These are phyloP conservation scores for Colletotrichum navitas DNA, from an alignment of 2,329 filamentous ascomycete species.

Conservation along the genomic window DNA sequence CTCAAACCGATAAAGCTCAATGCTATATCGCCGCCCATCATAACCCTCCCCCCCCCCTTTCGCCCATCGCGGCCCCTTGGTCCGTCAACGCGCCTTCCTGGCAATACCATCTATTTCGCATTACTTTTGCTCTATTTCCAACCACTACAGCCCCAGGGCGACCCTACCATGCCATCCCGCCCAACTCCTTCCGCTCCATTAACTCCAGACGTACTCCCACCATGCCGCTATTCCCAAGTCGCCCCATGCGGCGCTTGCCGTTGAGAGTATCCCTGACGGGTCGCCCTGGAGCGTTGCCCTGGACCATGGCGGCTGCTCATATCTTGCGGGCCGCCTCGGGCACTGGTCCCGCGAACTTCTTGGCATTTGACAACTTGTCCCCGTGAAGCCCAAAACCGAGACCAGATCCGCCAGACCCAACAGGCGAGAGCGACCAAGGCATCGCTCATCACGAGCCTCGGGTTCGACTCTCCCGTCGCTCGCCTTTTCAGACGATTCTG, in stretches of 20 bases:
- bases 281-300: constrained; percentile 15
- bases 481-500: constrained; percentile 10
- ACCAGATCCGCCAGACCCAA: neutral
- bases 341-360: constrained; percentile 2
- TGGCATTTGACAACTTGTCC: constrained; percentile 12
- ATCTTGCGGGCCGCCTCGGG: neutral
- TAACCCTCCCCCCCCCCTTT: neutral
- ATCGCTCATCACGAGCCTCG: neutral
- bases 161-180: neutral
- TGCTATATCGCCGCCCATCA: constrained; percentile 34
- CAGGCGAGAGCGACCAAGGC: no score
- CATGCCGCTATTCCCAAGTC: constrained; percentile 16
- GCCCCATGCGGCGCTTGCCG: neutral
- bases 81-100: constrained; percentile 8
- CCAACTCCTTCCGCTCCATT: neutral
- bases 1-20: constrained; percentile 41
- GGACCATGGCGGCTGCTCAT: constrained; percentile 6
- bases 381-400: neutral
- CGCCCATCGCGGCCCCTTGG: neutral
- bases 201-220: constrained; percentile 6
- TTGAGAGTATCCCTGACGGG: neutral
- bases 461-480: neutral
- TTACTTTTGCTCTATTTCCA: neutral
- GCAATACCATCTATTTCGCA: neutral
- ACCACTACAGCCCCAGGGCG: neutral